Evolutionary conservation across 306 rosid species (phyloP).

Genomic region (Citrullus mucosospermus): DNA sequence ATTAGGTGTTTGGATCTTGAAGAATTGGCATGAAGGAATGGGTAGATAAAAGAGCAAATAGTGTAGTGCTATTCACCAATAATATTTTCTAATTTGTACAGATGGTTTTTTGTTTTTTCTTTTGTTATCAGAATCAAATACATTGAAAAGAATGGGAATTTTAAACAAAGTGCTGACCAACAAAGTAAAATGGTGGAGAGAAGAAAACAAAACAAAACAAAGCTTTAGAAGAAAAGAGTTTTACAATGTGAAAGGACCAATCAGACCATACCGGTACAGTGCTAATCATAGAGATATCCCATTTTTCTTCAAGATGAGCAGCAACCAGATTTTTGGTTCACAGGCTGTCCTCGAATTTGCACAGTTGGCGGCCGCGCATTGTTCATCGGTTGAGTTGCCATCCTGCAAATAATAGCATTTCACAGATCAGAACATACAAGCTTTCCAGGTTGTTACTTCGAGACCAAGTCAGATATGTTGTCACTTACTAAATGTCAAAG

Average conservation of each 20-base stretch:
- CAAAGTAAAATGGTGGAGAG: conserved; percentile 19
- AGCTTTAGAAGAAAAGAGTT: conserved; percentile 37
- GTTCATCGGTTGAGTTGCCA: conserved; percentile 97
- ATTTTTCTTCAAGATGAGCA: conserved; percentile 65
- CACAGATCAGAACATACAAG: background rate
- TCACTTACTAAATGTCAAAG: too few species aligned
- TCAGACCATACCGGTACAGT: conserved; percentile 7
- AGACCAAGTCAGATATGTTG: background rate
- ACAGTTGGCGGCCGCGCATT: conserved; percentile 90
- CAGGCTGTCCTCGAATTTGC: conserved; percentile 96
- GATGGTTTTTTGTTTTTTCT: background rate
- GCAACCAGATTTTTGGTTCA: conserved; percentile 93
- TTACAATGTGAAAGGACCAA: conserved; percentile 25
- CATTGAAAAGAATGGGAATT: conserved; percentile 83
- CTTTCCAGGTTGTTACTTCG: background rate
- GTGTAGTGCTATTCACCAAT: conserved; percentile 57
- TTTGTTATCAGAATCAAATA: conserved; percentile 39
- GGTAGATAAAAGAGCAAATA: conserved; percentile 30
- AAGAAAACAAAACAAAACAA: conserved; percentile 9
- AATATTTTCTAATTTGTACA: conserved; percentile 90
- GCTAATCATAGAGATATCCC: background rate
- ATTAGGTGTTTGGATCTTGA: background rate
- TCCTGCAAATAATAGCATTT: conserved; percentile 29
- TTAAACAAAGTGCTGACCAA: conserved; percentile 38
- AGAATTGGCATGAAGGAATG: background rate